Evolutionary conservation across 192 early-diverging fungal species (phyloP).

Genomic region (Allomyces javanicus): DNA sequence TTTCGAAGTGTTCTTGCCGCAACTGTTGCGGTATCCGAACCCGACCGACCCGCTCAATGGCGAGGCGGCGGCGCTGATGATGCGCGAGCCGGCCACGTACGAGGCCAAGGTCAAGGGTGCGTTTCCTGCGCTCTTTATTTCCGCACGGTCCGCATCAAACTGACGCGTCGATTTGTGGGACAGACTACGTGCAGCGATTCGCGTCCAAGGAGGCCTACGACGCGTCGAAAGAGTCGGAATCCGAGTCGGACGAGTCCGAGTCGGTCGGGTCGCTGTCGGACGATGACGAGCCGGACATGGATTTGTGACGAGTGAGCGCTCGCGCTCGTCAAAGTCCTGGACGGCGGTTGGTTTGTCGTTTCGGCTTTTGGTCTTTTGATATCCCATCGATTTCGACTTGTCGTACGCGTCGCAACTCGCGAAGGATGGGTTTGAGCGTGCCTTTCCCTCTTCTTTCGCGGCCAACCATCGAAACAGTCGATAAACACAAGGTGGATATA

Average conservation of each 20-base stretch:
- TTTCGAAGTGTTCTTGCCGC: slow-evolving; percentile 94
- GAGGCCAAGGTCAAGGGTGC: slow-evolving; percentile 82
- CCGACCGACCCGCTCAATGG: slow-evolving; percentile 99
- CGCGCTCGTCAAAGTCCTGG: too few species aligned
- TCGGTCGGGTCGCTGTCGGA: slow-evolving; percentile 60
- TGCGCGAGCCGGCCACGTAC: slow-evolving; percentile 79
- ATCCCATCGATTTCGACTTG: too few species aligned
- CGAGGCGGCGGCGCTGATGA: slow-evolving; percentile 91
- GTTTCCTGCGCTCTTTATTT: background rate
- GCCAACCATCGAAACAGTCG: too few species aligned
- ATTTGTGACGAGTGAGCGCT: slow-evolving; percentile 28
- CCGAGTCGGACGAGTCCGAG: slow-evolving; percentile 58
- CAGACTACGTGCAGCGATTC: slow-evolving; percentile 62
- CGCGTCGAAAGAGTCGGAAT: slow-evolving; percentile 40
- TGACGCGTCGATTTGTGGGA: background rate
- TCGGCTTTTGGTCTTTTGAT: too few species aligned
- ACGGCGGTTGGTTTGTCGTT: too few species aligned
- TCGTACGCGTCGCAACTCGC: too few species aligned
- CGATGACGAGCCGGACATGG: slow-evolving; percentile 33
- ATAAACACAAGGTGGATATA: too few species aligned
- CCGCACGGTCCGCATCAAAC: too few species aligned
- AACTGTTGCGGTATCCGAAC: slow-evolving; percentile 93
- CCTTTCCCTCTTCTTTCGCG: too few species aligned
- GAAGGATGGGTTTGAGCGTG: too few species aligned
- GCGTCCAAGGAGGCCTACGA: slow-evolving; percentile 76